Percentiles rank a stretch among this genome's conserved stretches.
These are phyloP conservation scores for Paramarasmius palmivorus DNA, from an alignment of 1,284 basidiomycete genomes.

Conservation along the genomic window DNA sequence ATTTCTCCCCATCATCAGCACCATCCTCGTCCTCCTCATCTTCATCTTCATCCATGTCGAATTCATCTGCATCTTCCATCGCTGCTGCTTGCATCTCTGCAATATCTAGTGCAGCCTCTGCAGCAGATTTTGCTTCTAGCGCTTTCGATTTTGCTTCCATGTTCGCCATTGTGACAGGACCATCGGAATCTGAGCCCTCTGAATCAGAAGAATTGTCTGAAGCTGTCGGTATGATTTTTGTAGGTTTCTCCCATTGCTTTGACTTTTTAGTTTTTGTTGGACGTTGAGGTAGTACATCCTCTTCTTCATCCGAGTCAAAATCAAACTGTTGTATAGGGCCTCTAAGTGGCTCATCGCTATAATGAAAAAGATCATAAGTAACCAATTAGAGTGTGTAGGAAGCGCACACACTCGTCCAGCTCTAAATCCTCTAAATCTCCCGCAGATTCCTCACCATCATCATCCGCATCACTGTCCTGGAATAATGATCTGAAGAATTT, in stretches of 20 bases:
- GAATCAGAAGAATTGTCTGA: conserved; percentile 49
- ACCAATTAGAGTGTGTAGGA: conserved; percentile 2
- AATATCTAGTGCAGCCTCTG: conserved; percentile 67
- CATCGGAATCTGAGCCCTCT: conserved; percentile 55
- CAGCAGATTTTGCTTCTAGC: conserved; percentile 64
- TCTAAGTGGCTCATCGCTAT: conserved; percentile 44
- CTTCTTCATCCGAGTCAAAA: conserved; percentile 67
- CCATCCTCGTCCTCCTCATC: conserved; percentile 62
- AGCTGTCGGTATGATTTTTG: conserved; percentile 51
- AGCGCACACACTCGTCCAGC: conserved; percentile 31
- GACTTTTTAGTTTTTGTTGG: conserved; percentile 46
- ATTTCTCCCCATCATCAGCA: conserved; percentile 58
- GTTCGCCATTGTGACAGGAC: conserved; percentile 67
- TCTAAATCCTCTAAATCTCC: conserved; percentile 52
- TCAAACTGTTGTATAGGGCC: conserved; percentile 67
- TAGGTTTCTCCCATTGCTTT: conserved; percentile 49
- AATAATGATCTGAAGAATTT: conserved; percentile 44
- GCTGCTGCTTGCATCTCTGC: conserved; percentile 68
- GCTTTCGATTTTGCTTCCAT: conserved; percentile 78
- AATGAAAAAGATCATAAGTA: conserved; percentile 1
- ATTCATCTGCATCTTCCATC: conserved; percentile 37
- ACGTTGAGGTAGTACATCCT: conserved; percentile 33
- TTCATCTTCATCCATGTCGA: conserved; percentile 46
- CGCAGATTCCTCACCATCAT: conserved; percentile 34
- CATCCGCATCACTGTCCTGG: conserved; percentile 51